Conservation (phyloP, 495 filamentous ascomycete species). For the Choiromyces venosus region DNA sequence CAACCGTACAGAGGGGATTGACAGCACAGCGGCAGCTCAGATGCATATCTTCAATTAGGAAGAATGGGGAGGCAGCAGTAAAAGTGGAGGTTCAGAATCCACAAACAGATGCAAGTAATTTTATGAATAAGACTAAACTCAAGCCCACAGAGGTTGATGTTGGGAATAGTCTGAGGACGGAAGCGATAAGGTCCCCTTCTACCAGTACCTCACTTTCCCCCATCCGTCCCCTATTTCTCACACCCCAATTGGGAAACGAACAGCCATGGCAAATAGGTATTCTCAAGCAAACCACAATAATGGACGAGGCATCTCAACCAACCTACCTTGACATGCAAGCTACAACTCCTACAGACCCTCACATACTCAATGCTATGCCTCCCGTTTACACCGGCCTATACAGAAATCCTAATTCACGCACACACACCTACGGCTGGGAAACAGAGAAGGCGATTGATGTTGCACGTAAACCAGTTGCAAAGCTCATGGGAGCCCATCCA, state of each 20-base stretch:
- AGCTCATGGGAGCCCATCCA: too few relatives aligned
- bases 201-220: slow-evolving; percentile 24
- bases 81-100: slow-evolving; percentile 33
- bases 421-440: slow-evolving; percentile 98
- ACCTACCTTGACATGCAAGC: too few relatives aligned
- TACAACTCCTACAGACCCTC: slow-evolving; percentile 83
- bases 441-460: too few relatives aligned
- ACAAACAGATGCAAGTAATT: too few relatives aligned
- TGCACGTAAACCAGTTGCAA: too few relatives aligned
- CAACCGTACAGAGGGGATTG: slow-evolving; percentile 6
- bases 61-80: slow-evolving; percentile 22
- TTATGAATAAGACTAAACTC: slow-evolving; percentile 31
- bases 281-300: too few relatives aligned
- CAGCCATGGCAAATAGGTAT: slow-evolving; percentile 51
- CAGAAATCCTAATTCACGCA: slow-evolving; percentile 94
- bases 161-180: slow-evolving; percentile 22
- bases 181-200: slow-evolving; percentile 37
- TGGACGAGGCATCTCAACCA: too few relatives aligned
- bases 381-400: slow-evolving; percentile 89
- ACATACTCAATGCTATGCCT: slow-evolving; percentile 93
- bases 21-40: slow-evolving; percentile 13
- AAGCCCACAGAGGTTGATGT: slow-evolving; percentile 29
- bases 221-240: not conserved
- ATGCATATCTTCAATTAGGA: slow-evolving; percentile 24
- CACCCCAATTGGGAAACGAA: not conserved